Conservation (phyloP, 768 basidiomycete species). For the Leccinum broughii region DNA sequence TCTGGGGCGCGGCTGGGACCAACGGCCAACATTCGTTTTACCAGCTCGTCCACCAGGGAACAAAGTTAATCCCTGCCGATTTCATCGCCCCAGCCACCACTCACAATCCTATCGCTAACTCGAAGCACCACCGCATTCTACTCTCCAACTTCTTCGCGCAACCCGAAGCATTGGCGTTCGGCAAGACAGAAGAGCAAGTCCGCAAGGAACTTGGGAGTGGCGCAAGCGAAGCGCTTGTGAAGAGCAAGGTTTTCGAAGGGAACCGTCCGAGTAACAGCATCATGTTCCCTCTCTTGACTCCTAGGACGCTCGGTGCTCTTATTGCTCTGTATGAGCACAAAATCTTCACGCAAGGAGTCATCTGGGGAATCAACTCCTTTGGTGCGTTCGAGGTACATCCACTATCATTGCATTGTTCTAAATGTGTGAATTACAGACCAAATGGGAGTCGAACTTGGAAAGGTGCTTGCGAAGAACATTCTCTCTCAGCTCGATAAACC, state of each 20-base stretch:
- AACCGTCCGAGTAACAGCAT: slow-evolving; percentile 97
- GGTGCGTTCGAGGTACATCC: slow-evolving; percentile 47
- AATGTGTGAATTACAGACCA: slow-evolving; percentile 58
- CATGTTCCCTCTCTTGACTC: slow-evolving; percentile 91
- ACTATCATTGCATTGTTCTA: not conserved
- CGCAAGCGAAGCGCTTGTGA: slow-evolving; percentile 82
- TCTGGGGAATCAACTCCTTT: slow-evolving; percentile 99
- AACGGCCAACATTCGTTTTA: slow-evolving; percentile 99
- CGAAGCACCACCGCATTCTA: slow-evolving; percentile 96
- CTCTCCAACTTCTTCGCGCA: slow-evolving; percentile 99
- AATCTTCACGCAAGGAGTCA: slow-evolving; percentile 95
- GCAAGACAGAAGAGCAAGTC: slow-evolving; percentile 92
- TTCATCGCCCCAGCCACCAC: slow-evolving; percentile 89
- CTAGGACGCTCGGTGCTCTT: slow-evolving; percentile 82
- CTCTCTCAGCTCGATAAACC: slow-evolving; percentile 82
- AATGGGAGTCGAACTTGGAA: slow-evolving; percentile 99
- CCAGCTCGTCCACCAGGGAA: slow-evolving; percentile 94
- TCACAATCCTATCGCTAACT: slow-evolving; percentile 83
- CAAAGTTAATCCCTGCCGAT: slow-evolving; percentile 88
- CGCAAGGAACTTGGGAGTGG: slow-evolving; percentile 62
- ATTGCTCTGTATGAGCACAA: slow-evolving; percentile 97
- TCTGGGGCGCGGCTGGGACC: slow-evolving; percentile 98
- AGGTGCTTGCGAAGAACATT: slow-evolving; percentile 96
- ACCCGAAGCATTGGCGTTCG: slow-evolving; percentile 96
- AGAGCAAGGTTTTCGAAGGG: slow-evolving; percentile 98